Evolutionary conservation across 2,329 filamentous ascomycete species (phyloP).

Genomic region (Aspergillus brasiliensis): DNA sequence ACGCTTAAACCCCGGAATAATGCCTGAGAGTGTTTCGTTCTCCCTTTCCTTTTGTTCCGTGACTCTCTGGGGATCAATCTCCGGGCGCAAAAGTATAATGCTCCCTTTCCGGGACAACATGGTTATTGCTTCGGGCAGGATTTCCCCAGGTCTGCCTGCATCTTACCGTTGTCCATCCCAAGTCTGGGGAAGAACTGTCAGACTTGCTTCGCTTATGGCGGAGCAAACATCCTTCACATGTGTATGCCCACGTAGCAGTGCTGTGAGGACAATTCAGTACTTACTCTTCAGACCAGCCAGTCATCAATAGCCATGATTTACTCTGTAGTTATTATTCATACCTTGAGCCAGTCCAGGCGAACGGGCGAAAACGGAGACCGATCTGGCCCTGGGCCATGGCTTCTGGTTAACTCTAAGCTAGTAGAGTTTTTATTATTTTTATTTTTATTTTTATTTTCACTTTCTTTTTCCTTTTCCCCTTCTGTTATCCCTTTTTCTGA

Average conservation of each 20-base stretch:
- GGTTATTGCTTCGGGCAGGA: background rate
- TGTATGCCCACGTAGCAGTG: conserved; percentile 7
- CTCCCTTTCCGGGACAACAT: background rate
- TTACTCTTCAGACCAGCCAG: background rate
- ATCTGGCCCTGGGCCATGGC: conserved; percentile 9
- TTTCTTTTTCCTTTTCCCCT: conserved; percentile 8
- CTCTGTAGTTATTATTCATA: conserved; percentile 1
- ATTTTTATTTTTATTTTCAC: conserved; percentile 6
- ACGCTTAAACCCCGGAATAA: conserved; percentile 8
- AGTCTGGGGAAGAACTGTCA: background rate
- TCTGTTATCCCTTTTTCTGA: conserved; percentile 2
- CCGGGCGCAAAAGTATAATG: background rate
- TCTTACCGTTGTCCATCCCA: background rate
- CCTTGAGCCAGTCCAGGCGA: background rate
- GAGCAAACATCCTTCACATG: background rate
- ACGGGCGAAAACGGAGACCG: conserved; percentile 16
- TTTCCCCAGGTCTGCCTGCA: background rate
- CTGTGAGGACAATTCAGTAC: background rate
- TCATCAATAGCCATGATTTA: background rate
- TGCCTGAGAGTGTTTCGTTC: conserved; percentile 9
- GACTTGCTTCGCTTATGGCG: conserved; percentile 6
- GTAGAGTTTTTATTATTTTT: background rate
- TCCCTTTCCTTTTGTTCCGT: background rate
- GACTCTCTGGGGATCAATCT: background rate
- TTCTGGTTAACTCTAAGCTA: conserved; percentile 11